These are phyloP conservation scores for Fremontodendron californicum DNA, from an alignment of 345 rosid species.

Conservation along the genomic window DNA sequence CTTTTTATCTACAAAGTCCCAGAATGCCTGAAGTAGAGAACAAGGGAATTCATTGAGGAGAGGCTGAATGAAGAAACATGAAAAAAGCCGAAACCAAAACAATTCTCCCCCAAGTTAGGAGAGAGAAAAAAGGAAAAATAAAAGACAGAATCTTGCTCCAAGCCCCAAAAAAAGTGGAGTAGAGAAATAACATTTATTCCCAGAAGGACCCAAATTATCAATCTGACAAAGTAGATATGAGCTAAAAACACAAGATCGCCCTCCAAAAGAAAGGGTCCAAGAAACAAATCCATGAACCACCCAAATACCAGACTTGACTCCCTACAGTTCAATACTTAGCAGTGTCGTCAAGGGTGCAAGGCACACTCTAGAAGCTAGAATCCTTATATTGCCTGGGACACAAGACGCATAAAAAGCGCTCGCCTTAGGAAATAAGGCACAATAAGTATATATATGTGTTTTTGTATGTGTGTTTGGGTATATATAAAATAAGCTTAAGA, in stretches of 20 bases:
- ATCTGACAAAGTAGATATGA: not conserved
- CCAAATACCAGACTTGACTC: not conserved
- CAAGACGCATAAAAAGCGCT: too few relatives aligned
- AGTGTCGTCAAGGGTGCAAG: too few relatives aligned
- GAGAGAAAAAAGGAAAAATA: not conserved
- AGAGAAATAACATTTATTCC: not conserved
- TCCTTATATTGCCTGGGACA: too few relatives aligned
- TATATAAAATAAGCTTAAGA: too few relatives aligned
- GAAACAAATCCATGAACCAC: not conserved
- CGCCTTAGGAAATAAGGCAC: too few relatives aligned
- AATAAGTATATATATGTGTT: too few relatives aligned
- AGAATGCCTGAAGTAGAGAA: slow-evolving; percentile 57
- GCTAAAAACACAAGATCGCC: not conserved
- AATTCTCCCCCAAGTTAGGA: not conserved
- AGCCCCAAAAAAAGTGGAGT: not conserved
- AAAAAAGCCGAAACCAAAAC: not conserved
- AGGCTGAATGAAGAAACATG: not conserved
- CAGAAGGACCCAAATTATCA: not conserved
- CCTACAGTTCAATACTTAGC: not conserved
- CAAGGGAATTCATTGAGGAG: not conserved
- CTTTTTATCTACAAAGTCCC: slow-evolving; percentile 71
- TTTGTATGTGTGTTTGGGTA: too few relatives aligned
- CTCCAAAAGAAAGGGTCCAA: not conserved
- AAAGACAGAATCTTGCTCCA: not conserved
- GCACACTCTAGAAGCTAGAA: too few relatives aligned